These are phyloP conservation scores for Xylariaceae sp. DNA, from an alignment of 2,329 filamentous ascomycete species.

Conservation along the genomic window DNA sequence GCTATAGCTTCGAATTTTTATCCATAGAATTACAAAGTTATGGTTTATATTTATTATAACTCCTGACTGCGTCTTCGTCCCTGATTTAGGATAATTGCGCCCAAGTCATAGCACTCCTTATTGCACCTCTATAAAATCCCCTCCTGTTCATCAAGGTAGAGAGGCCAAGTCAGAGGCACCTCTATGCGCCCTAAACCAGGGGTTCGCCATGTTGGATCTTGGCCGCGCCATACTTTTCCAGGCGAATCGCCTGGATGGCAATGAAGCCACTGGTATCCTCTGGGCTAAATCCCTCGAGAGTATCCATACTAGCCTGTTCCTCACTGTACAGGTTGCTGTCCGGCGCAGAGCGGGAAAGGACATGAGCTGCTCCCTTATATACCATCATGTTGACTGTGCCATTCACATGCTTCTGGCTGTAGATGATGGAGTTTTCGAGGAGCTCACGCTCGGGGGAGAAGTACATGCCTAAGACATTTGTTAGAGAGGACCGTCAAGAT, in stretches of 20 bases:
- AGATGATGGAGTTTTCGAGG: conserved; percentile 58
- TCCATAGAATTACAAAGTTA: too few relatives aligned
- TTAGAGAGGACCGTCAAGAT: background rate
- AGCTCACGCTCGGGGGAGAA: conserved; percentile 59
- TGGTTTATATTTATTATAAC: too few relatives aligned
- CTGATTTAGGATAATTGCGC: too few relatives aligned
- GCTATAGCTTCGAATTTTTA: too few relatives aligned
- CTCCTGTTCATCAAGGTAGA: too few relatives aligned
- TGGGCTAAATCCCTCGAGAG: conserved; percentile 42
- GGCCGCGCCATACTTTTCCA: conserved; percentile 53
- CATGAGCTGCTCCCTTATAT: conserved; percentile 44
- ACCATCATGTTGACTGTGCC: conserved; percentile 38
- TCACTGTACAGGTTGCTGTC: conserved; percentile 51
- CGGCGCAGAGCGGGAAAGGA: conserved; percentile 44
- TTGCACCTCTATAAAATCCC: too few relatives aligned
- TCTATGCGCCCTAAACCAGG: conserved; percentile 25
- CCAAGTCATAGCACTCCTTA: too few relatives aligned
- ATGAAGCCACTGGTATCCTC: conserved; percentile 55
- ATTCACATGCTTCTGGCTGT: conserved; percentile 52
- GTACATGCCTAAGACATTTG: conserved; percentile 38
- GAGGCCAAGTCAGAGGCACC: too few relatives aligned
- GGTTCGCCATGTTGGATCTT: conserved; percentile 42
- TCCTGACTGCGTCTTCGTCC: too few relatives aligned
- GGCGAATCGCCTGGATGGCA: conserved; percentile 64
- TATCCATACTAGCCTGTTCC: conserved; percentile 50